Base-by-base conservation (phyloP, 2,329 filamentous ascomycete species). In the Grosmannia huntii region DNA sequence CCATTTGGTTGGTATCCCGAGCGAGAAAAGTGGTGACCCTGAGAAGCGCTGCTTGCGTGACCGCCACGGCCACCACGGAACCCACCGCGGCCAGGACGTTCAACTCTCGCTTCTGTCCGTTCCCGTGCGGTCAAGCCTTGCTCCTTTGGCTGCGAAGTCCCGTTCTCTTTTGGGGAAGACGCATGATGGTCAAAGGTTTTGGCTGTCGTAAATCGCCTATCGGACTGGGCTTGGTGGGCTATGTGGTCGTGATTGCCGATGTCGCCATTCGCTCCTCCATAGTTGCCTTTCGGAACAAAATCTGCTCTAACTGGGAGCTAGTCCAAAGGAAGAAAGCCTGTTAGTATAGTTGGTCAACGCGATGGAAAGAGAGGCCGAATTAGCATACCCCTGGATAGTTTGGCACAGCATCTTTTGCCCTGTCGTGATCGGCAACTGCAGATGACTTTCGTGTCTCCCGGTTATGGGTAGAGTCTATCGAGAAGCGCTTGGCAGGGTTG, bases 401-500 rank as follows among this genome's bases (percentile, higher is more conserved):
- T 4, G 64, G 46, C 46, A 65, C 62, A 6, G 66, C 59, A 27
- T 75, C 70, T 65, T 76, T 80, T n/a, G 66, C 60, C 64, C 75
- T 72, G 38, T 77, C 76, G 33, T 65, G 56, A 58, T 70, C 69
- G 48, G 67, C 62, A 1, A 62, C 46, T 21, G 61, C 50, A 1
- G 72, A 63, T 5, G 70, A 60, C 68, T 80, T 82, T 60, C 76
- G 76, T 60, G 74, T 70, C 46, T 79, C 77, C 52, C 74, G 74
- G 46, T 68, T 60, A 36, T 64, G 66, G 10, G 70, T 64, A 2
- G 65, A 67, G 59, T 81, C 79, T 19, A 72, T 62, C 1, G 75
- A 71, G 21, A 67, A 68, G 52, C 76, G 76, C 68, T 81, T 82
- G 46, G 70, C 66, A 2, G 70, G 59, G 7, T 64, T 60, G 1